Base-by-base conservation (phyloP, 2,329 filamentous ascomycete genomes). In the Thelonectria olida region DNA sequence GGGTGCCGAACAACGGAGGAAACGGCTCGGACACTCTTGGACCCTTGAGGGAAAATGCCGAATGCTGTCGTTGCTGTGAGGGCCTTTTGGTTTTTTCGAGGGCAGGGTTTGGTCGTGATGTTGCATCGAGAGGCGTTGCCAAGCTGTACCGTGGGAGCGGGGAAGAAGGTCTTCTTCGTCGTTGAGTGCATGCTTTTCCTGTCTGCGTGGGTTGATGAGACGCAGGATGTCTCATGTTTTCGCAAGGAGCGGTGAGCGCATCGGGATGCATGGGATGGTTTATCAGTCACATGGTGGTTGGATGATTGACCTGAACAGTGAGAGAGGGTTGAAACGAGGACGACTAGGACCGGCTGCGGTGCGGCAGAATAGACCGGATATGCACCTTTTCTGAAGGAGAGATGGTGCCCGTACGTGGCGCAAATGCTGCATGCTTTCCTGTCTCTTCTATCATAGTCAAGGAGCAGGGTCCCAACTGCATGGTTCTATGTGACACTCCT, bases 221-320 rank as follows among this genome's bases (percentile, higher is more conserved):
- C n/a, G n/a, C n/a, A n/a, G n/a, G n/a, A 55, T 55, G 53, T 55
- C 53, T 55, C 53, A 48, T 27, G n/a, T 17, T 41, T 17, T 28
- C 9, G 2, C 19, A 56, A 56, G 25, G 31, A 56, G 54, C 54
- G 54, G 54, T 56, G 44, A 56, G 44, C 13, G 22, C 22, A 5
- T 17, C 3, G 44, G 34, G 12, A 49, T 28, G 23, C 44, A 49
- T 49, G 44, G 36, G 23, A 44, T 7, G 20, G 41, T 2, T 23
- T 13, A n/a, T n/a, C 7, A 39, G 36, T 54, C 39, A 54, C 41
- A 34, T 54, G 39, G 39, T 31, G 27, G 45, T 48, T 27, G 53
- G 42, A 25, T 42, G 54, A 25, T 56, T 38, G 42, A 31, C 23
- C 8, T 17, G 17, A 13, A 31, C n/a, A 19, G 22, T 10, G 44